phyloP scores from a whole-genome alignment of 805 yeast genomes.

The Zygoascus tannicola region DNA sequence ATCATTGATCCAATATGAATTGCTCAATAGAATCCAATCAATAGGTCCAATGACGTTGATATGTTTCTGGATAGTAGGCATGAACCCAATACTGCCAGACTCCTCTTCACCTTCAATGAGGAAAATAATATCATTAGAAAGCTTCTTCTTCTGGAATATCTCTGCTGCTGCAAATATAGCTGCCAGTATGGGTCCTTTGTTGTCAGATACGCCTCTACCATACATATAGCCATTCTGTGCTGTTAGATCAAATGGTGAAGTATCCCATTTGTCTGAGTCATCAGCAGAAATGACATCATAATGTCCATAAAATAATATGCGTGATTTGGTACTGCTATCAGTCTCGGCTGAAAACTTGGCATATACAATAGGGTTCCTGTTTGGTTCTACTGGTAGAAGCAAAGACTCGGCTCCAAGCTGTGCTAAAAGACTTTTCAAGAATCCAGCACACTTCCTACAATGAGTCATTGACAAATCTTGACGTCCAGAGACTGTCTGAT shows the following conservation, averaged over 20 bases:
- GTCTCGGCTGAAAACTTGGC: constrained; percentile 44
- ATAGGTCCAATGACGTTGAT: constrained; percentile 51
- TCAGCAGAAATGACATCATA: constrained; percentile 88
- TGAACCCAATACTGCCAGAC: constrained; percentile 81
- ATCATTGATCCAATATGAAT: constrained; percentile 92
- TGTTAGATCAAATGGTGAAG: constrained; percentile 68
- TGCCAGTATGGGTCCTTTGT: constrained; percentile 87
- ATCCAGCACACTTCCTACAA: constrained; percentile 79
- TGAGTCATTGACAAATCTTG: constrained; percentile 65
- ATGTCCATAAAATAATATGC: constrained; percentile 87
- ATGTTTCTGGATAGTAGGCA: constrained; percentile 48
- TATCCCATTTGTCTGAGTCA: constrained; percentile 52
- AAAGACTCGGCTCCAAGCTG: constrained; percentile 57
- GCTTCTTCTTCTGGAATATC: constrained; percentile 39
- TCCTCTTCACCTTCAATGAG: constrained; percentile 94
- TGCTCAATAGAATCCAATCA: constrained; percentile 84
- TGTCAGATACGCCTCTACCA: constrained; percentile 91
- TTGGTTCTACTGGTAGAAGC: constrained; percentile 62
- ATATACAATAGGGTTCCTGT: constrained; percentile 72
- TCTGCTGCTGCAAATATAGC: constrained; percentile 82
- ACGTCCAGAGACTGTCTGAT: constrained; percentile 66
- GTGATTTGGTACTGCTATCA: constrained; percentile 1
- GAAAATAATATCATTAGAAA: constrained; percentile 69
- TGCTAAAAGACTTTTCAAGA: constrained; percentile 50
- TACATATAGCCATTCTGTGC: constrained; percentile 78